Base-by-base conservation (phyloP, 2,329 filamentous ascomycete genomes). In the Botryotinia calthae region DNA sequence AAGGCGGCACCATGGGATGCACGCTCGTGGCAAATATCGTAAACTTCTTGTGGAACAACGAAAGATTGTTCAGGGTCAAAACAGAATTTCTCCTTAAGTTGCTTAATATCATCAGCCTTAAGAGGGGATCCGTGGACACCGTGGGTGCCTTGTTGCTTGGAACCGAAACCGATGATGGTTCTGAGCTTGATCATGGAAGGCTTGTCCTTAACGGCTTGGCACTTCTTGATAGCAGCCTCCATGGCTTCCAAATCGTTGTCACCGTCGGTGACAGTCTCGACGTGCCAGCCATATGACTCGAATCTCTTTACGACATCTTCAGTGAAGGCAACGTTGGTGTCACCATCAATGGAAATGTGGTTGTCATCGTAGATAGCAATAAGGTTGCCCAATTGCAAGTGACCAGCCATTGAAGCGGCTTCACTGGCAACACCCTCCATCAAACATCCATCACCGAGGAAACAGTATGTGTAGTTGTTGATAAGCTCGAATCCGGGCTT, bases 311-410 rank as follows among this genome's bases (percentile, higher is more conserved):
- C 84, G 75, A 98, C 95, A 80, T 99, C 95, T 87, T 99, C 96
- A 74, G 96, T 99, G 88, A 99, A 98, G 78, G 96, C 92, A 82
- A 89, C 91, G 86, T 96, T 96, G 86, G 93, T 98, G 87, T 97
- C 92, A 84, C 96, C 96, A 82, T 99, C 96, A 82, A 90, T 91
- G 80, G 88, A 97, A 82, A 99, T 98, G 84, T 97, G 93, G 90
- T 99, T 99, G 88, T 99, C 96, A 82, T 99, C 96, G 85, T 95
- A 99, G 85, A 99, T 89, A 84, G 89, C 90, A 85, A 98, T 98
- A 81, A 99, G 88, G 89, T 98, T 99, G 82, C 95, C 96, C 77
- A 99, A 90, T 89, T 98, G 93, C 84, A 98, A 89, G 87, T 99
- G 96, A 82, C 96, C 96, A 79, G 96, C 96, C 79, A 94, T 88